Base-by-base conservation (phyloP, 2,329 filamentous ascomycete genomes). In the Colletotrichum scovillei region DNA sequence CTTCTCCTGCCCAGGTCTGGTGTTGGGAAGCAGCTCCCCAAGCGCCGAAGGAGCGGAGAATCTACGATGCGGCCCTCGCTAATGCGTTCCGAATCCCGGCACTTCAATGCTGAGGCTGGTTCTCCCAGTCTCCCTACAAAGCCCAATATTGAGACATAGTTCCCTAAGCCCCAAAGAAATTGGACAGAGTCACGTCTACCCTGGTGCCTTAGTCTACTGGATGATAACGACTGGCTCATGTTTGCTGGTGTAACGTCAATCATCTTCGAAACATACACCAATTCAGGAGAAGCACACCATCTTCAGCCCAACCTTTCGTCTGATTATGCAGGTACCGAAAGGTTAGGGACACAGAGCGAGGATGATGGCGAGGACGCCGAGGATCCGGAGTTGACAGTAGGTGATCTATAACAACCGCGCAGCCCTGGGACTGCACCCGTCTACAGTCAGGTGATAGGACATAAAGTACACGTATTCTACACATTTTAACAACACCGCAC, bases 401-500 rank as follows among this genome's bases (percentile, higher is more conserved):
- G 67, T 70, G 67, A 71, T 73, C 66, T 74, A 69, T 69, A 59
- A 69, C 57, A 69, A 64, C 52, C 64, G 56, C 19, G 42, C 69
- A 66, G 69, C 67, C 60, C 22, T 62, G 58, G 14, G 60, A 73
- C 62, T 73, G 73, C 73, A 57, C 52, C 73, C 73, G 73, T 74
- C 73, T 73, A 74, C 65, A 66, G 69, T 42, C 70, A 73, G 60
- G 67, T 71, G 73, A 74, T 74, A 72, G 68, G 71, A 75, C 66
- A 75, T 75, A 75, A 67, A 75, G 71, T 75, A 75, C 73, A 75
- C 56, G 63, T 75, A 74, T 75, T 71, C 73, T 75, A 75, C 73
- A 75, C 66, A 59, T 74, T 72, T 66, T 11, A 42, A 58, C 52
- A 73, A 63, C 69, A 69, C 53, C 69, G 60, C 58, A 26, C 46